A percentile compares a stretch with the other conserved stretches of the same genome.
These are phyloP conservation scores for Gloeophyllum trabeum DNA, from an alignment of 768 basidiomycete species.

Conservation along the genomic window DNA sequence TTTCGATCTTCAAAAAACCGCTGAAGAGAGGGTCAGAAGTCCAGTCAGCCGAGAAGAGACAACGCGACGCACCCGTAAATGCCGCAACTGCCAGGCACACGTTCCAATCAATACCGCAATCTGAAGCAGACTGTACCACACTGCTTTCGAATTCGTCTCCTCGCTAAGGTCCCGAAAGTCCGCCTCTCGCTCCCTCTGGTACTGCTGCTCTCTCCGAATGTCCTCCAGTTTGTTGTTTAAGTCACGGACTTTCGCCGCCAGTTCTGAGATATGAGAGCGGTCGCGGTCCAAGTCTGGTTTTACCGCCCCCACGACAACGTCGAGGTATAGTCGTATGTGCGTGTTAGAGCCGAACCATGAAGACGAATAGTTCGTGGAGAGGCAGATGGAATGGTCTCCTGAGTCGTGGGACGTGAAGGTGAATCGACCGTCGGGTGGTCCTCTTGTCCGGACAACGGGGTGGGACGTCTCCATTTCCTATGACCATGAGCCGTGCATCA, in stretches of 20 bases:
- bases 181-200: slow-evolving; percentile 91
- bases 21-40: slow-evolving; percentile 23
- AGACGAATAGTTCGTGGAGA: slow-evolving; percentile 80
- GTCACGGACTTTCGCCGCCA: slow-evolving; percentile 79
- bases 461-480: slow-evolving; percentile 85
- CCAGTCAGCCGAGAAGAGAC: background rate
- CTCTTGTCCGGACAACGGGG: slow-evolving; percentile 79
- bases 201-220: slow-evolving; percentile 91
- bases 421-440: slow-evolving; percentile 83
- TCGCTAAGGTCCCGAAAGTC: slow-evolving; percentile 87
- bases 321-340: slow-evolving; percentile 91
- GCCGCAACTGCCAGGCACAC: slow-evolving; percentile 87
- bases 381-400: slow-evolving; percentile 95
- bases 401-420: slow-evolving; percentile 97
- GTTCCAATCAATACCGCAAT: slow-evolving; percentile 76
- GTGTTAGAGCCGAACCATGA: slow-evolving; percentile 71
- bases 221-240: slow-evolving; percentile 91
- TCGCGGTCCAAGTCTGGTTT: slow-evolving; percentile 84
- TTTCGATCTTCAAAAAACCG: slow-evolving; percentile 84
- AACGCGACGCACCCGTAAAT: slow-evolving; percentile 62
- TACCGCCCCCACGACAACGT: slow-evolving; percentile 83
- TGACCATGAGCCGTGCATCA: no score
- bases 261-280: slow-evolving; percentile 71
- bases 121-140: slow-evolving; percentile 91
- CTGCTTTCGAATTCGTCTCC: slow-evolving; percentile 79